These are phyloP conservation scores for Cytidiella melzeri DNA, from an alignment of 768 basidiomycete genomes.

Conservation along the genomic window DNA sequence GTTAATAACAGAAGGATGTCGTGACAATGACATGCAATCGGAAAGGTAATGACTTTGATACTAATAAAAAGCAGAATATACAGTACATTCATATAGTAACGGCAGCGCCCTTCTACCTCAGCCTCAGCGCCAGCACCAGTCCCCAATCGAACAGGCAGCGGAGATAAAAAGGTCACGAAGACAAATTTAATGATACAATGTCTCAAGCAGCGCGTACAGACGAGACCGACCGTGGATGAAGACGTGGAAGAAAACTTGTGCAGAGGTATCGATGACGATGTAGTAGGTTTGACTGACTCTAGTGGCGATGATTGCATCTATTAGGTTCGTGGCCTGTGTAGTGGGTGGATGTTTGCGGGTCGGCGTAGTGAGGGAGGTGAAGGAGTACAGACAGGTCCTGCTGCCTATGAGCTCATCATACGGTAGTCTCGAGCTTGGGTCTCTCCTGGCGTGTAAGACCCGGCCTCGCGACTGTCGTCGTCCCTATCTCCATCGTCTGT, in stretches of 20 bases:
- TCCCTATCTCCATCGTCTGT: constrained; percentile 29
- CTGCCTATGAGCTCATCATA: constrained; percentile 15
- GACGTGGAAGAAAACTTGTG: not conserved
- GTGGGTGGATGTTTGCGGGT: not conserved
- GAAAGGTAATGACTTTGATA: no score
- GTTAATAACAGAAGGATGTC: no score
- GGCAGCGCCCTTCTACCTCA: not conserved
- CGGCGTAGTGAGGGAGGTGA: not conserved
- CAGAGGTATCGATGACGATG: constrained; percentile 9
- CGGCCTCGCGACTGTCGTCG: constrained; percentile 16
- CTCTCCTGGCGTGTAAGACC: constrained; percentile 8
- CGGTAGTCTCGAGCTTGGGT: constrained; percentile 7
- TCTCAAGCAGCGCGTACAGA: constrained; percentile 9
- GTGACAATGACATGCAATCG: no score
- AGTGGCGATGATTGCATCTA: constrained; percentile 6
- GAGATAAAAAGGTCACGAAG: not conserved
- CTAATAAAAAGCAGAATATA: not conserved
- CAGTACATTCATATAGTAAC: not conserved
- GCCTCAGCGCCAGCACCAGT: not conserved
- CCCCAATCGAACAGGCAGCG: not conserved
- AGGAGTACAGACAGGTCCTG: constrained; percentile 5
- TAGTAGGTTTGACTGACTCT: constrained; percentile 6
- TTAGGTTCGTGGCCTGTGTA: not conserved
- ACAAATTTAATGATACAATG: constrained; percentile 9
- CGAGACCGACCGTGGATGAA: constrained; percentile 7